Evolutionary conservation across 768 basidiomycete genomes (phyloP).

Genomic region (Cystofilobasidium macerans): DNA sequence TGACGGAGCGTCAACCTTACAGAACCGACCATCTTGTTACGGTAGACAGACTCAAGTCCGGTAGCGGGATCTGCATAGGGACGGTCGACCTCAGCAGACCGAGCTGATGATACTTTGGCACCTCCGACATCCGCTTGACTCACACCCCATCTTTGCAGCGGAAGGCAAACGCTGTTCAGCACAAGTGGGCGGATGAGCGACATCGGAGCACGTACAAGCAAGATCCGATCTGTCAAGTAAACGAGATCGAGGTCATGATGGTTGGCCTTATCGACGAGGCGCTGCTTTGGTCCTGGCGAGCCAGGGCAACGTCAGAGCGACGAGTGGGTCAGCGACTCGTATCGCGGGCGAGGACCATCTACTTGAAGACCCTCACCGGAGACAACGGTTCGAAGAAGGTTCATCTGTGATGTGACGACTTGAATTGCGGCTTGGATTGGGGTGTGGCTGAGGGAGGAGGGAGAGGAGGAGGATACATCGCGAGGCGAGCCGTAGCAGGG

Average conservation of each 20-base stretch:
- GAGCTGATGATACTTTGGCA: no score
- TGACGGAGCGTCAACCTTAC: no score
- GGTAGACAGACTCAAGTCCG: conserved; percentile 66
- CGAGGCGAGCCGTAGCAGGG: no score
- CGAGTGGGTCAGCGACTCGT: background rate
- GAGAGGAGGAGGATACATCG: no score
- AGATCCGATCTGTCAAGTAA: conserved; percentile 27
- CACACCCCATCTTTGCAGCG: conserved; percentile 53
- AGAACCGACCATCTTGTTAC: conserved; percentile 50
- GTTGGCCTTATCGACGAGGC: conserved; percentile 58
- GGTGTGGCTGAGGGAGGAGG: no score
- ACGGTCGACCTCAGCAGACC: no score
- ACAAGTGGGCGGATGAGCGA: no score
- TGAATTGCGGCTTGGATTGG: no score
- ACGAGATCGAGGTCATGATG: conserved; percentile 52
- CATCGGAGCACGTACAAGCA: conserved; percentile 10
- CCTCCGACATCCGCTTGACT: no score
- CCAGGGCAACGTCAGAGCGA: no score
- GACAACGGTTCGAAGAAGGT: conserved; percentile 14
- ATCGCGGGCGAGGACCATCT: background rate
- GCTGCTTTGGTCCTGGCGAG: conserved; percentile 46
- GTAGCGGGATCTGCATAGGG: conserved; percentile 49
- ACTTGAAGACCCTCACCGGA: background rate
- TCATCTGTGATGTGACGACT: no score
- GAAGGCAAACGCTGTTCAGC: no score